Conservation (phyloP, 768 basidiomycete species). For the Podaxis mareebaensis region DNA sequence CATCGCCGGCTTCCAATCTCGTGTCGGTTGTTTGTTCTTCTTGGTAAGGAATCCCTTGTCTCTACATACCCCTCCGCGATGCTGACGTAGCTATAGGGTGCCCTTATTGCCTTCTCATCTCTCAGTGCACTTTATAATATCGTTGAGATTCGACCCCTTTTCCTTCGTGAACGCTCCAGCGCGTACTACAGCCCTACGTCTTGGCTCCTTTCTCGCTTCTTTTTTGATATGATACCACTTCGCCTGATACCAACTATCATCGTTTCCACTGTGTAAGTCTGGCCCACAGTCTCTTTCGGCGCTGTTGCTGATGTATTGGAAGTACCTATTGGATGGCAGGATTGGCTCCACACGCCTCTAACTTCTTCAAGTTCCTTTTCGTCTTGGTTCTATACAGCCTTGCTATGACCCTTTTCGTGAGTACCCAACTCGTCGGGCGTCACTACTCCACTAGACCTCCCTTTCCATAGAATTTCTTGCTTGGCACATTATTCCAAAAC, state of each 20-base stretch:
- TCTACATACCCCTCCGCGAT: background rate
- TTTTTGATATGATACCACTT: slow-evolving; percentile 89
- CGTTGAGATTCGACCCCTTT: slow-evolving; percentile 80
- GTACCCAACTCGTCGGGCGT: slow-evolving; percentile 26
- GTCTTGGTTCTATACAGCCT: slow-evolving; percentile 85
- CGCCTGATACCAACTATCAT: slow-evolving; percentile 88
- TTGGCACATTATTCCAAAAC: slow-evolving; percentile 81
- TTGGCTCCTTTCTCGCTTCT: slow-evolving; percentile 86
- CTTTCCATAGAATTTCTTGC: slow-evolving; percentile 75
- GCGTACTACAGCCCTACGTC: slow-evolving; percentile 88
- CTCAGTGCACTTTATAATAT: slow-evolving; percentile 90
- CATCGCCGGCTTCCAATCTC: slow-evolving; percentile 92
- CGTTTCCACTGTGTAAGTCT: slow-evolving; percentile 75
- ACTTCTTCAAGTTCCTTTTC: slow-evolving; percentile 95
- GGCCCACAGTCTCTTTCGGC: background rate
- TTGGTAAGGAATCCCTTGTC: slow-evolving; percentile 45
- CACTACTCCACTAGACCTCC: background rate
- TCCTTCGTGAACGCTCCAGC: slow-evolving; percentile 86
- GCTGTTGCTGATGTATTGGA: slow-evolving; percentile 1
- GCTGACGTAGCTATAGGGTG: slow-evolving; percentile 52
- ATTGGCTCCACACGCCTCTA: slow-evolving; percentile 68
- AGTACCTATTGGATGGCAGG: slow-evolving; percentile 98
- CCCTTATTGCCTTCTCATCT: slow-evolving; percentile 88
- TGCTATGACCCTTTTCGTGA: slow-evolving; percentile 82
- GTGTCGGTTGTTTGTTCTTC: slow-evolving; percentile 96